These are phyloP conservation scores for Pulveroboletus frians DNA, from an alignment of 768 basidiomycete genomes.

Conservation along the genomic window DNA sequence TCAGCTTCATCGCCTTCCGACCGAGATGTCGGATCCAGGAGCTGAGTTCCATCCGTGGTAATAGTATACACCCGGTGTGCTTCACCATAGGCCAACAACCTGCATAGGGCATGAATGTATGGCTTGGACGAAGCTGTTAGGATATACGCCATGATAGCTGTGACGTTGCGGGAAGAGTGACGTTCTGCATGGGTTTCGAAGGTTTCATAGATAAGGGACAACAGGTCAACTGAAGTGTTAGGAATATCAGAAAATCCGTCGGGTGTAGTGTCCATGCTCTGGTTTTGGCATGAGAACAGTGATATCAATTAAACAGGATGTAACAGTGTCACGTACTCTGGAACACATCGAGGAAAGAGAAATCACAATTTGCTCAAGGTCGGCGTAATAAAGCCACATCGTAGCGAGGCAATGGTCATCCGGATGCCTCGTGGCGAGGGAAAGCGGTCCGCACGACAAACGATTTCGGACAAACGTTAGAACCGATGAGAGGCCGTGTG, in stretches of 20 bases:
- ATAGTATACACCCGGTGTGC: conserved; percentile 26
- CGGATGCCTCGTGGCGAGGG: conserved; percentile 15
- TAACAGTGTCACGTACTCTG: conserved; percentile 40
- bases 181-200: conserved; percentile 50
- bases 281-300: conserved; percentile 6
- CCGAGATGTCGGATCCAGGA: conserved; percentile 13
- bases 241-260: conserved; percentile 41
- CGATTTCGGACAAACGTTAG: conserved; percentile 46
- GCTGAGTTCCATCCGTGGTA: conserved; percentile 10
- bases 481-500: conserved; percentile 56
- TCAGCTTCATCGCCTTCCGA: conserved; percentile 32
- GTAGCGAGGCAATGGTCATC: conserved; percentile 32
- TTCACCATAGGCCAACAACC: conserved; percentile 50
- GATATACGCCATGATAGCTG: conserved; percentile 61
- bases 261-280: conserved; percentile 31
- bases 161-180: conserved; percentile 44
- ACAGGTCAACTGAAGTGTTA: conserved; percentile 42
- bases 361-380: conserved; percentile 43
- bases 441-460: conserved; percentile 39
- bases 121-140: conserved; percentile 57
- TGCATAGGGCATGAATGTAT: conserved; percentile 55
- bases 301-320: not conserved
- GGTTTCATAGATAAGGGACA: conserved; percentile 58
- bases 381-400: conserved; percentile 47
- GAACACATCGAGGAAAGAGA: conserved; percentile 56